Evolutionary conservation across 2,329 filamentous ascomycete genomes (phyloP), one percentile per base, ranked within the genome.

Genomic region (Alternaria viburni): DNA sequence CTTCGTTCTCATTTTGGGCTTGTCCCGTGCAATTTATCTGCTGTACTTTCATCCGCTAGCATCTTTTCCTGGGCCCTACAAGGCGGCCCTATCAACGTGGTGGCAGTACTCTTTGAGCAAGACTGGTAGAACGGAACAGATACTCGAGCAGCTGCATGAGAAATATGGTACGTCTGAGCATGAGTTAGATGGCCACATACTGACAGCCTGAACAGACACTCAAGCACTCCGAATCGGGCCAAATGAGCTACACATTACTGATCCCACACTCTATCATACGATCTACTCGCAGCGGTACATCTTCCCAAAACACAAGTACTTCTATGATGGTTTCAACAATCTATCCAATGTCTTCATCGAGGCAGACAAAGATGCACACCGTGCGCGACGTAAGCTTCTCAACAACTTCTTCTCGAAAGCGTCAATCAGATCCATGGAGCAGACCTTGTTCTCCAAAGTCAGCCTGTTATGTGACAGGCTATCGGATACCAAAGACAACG

Each of bases 321-420:
- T 21, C 12, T 23, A 45, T 23, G 43, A 45, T 13, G 19, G 28
- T 30, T 30, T 30, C 28, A 30, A 30, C 28, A 12, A 30, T 12
- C 28, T 30, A 30, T 30, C 28, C 28, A 30, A 30, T 30, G 11
- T 11, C 28, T 30, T 30, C 28, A 30, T 12, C 28, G 28, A 30
- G 28, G 28, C 28, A 30, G 25, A 52, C 19, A 19, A n/a, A 19
- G 30, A 52, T 17, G 7, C 30, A 8, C 25, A 52, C 30, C 50
- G 30, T 25, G 50, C n/a, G 12, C 50, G 50, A 54, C 25, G 30
- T 6, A 54, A 54, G 50, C 26, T 54, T 11, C 50, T 54, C 5
- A 54, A 19, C 50, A 54, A 54, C 30, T 41, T 54, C 50, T 54
- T 54, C 50, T 54, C 50, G 30, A 54, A 54, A 12, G 13, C 30